Conservation (phyloP, 306 rosid species). For the Castanea sativa region DNA sequence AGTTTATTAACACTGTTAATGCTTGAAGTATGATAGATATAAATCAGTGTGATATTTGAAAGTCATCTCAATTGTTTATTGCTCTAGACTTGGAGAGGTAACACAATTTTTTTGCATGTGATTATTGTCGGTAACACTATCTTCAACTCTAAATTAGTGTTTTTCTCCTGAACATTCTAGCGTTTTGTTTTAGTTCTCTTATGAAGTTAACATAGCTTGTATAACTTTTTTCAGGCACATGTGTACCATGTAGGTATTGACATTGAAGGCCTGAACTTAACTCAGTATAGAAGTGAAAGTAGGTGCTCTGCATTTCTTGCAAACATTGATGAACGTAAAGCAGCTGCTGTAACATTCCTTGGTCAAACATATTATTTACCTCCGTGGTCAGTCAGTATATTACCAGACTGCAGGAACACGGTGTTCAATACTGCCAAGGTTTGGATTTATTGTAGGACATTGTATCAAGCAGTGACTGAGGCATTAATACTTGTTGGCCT, state of each 20-base stretch:
- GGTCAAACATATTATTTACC: slow-evolving; percentile 74
- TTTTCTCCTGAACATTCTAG: not conserved
- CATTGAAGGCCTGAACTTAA: slow-evolving; percentile 33
- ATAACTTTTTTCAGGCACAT: slow-evolving; percentile 67
- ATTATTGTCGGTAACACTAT: not conserved
- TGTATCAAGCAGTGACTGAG: not conserved
- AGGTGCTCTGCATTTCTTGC: slow-evolving; percentile 91
- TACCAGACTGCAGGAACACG: slow-evolving; percentile 83
- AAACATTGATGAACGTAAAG: slow-evolving; percentile 70
- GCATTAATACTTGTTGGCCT: slow-evolving; percentile 13
- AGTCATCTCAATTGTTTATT: not conserved
- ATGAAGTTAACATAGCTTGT: not conserved
- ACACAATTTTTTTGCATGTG: not conserved
- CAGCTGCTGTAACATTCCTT: slow-evolving; percentile 67
- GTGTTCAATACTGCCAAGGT: slow-evolving; percentile 95
- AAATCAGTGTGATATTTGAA: not conserved
- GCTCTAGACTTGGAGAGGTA: not conserved
- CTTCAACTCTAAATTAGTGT: not conserved
- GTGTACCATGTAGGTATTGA: slow-evolving; percentile 43
- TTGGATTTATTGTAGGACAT: slow-evolving; percentile 26
- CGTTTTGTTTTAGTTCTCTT: slow-evolving; percentile 5
- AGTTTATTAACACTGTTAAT: not conserved
- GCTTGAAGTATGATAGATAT: not conserved
- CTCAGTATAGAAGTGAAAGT: slow-evolving; percentile 34
- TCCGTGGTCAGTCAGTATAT: slow-evolving; percentile 94